Conservation (phyloP, 75 land plant species). For the Picea sitchensis region DNA sequence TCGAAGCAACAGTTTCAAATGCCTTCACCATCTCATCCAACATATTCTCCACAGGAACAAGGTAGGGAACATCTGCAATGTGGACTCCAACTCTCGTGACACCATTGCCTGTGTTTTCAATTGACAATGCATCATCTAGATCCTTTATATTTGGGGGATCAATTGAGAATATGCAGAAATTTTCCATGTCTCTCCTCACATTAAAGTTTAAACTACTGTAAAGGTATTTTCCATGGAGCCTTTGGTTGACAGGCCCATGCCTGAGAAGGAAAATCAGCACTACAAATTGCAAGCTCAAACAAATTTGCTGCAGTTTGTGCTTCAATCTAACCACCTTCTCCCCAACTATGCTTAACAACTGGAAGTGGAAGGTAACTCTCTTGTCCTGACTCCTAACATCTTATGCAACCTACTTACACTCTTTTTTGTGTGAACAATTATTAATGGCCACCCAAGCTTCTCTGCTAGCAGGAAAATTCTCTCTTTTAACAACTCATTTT, state of each 20-base stretch:
- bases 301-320: conserved; percentile 62
- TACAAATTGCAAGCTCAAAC: conserved; percentile 60
- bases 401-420: conserved; percentile 56
- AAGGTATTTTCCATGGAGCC: conserved; percentile 71
- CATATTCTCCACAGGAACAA: conserved; percentile 59
- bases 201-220: conserved; percentile 26
- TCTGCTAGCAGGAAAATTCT: too few relatives aligned
- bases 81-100: conserved; percentile 74
- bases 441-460: too few relatives aligned
- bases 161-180: conserved; percentile 66
- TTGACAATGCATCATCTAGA: conserved; percentile 86
- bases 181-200: conserved; percentile 60
- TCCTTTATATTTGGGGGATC: conserved; percentile 85
- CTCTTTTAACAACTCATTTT: too few relatives aligned
- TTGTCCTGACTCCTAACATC: conserved; percentile 34
- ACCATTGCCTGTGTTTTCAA: conserved; percentile 45
- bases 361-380: conserved; percentile 59
- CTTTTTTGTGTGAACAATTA: conserved; percentile 30
- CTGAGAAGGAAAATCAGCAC: conserved; percentile 61
- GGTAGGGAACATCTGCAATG: conserved; percentile 87
- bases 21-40: conserved; percentile 36
- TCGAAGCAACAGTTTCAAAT: conserved; percentile 31
- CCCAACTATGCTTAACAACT: conserved; percentile 47
- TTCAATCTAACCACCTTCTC: conserved; percentile 72
- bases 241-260: conserved; percentile 63